phyloP scores from a whole-genome alignment of 129 eudicot genomes.

The Lactuca saligna region DNA sequence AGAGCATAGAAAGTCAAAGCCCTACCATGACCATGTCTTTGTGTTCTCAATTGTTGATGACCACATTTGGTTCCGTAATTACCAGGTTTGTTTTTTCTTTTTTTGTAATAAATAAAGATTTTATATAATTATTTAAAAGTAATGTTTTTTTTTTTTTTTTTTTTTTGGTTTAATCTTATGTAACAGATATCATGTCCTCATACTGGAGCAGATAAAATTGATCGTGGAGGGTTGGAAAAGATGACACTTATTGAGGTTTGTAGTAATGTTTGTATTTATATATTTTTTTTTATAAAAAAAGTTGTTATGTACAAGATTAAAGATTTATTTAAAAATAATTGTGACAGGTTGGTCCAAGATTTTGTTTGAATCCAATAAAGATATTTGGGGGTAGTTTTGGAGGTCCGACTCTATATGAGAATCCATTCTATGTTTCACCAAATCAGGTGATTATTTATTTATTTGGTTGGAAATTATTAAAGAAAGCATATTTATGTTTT shows the following conservation, averaged over 20 bases:
- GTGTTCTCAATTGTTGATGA: conserved; percentile 89
- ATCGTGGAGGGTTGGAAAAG: conserved; percentile 85
- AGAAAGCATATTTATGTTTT: background rate
- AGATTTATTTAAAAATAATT: background rate
- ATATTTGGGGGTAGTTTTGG: conserved; percentile 98
- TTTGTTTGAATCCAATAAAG: conserved; percentile 93
- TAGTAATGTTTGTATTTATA: background rate
- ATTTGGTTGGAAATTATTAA: no score
- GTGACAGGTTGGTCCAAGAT: conserved; percentile 93
- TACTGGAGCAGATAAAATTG: conserved; percentile 71
- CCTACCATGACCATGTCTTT: conserved; percentile 89
- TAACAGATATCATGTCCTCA: conserved; percentile 80
- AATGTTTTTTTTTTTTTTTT: background rate
- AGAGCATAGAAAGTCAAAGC: conserved; percentile 88
- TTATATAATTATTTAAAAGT: no score
- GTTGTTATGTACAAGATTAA: no score
- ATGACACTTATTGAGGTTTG: conserved; percentile 96
- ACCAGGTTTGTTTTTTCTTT: conserved; percentile 57
- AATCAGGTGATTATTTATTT: conserved; percentile 65
- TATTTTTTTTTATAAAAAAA: no score
- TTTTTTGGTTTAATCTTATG: background rate
- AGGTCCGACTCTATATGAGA: conserved; percentile 95
- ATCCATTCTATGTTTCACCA: conserved; percentile 90
- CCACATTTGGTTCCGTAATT: conserved; percentile 98
- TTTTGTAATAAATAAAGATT: background rate